Percentiles rank a stretch among this genome's conserved stretches.
Conservation (phyloP, 768 basidiomycete genomes). For the Mycena sanguinolenta region DNA sequence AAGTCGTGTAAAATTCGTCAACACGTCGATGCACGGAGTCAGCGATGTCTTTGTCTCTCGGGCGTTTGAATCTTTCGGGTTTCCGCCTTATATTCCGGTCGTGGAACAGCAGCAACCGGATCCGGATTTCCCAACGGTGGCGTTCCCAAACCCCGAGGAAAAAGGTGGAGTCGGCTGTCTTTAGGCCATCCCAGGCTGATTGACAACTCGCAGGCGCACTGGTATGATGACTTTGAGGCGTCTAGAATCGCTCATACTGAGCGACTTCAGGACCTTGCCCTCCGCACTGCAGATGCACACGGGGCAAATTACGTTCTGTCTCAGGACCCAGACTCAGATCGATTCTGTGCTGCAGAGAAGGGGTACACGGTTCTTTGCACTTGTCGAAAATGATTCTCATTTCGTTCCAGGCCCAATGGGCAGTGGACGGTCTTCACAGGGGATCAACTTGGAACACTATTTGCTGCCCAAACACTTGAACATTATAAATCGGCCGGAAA, state of each 20-base stretch:
- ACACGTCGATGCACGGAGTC: slow-evolving; percentile 94
- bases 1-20: slow-evolving; percentile 72
- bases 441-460: slow-evolving; percentile 80
- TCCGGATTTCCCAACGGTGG: slow-evolving; percentile 88
- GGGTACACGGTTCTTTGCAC: slow-evolving; percentile 52
- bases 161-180: slow-evolving; percentile 64
- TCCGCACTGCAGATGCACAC: slow-evolving; percentile 68
- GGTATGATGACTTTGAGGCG: slow-evolving; percentile 43
- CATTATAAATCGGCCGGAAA: slow-evolving; percentile 58
- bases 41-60: slow-evolving; percentile 72
- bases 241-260: neutral
- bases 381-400: slow-evolving; percentile 15
- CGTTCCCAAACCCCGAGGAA: slow-evolving; percentile 93
- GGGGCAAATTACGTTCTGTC: slow-evolving; percentile 79
- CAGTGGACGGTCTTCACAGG: slow-evolving; percentile 84
- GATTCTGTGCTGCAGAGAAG: slow-evolving; percentile 84
- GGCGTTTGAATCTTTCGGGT: slow-evolving; percentile 72
- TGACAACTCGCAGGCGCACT: slow-evolving; percentile 50
- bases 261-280: slow-evolving; percentile 68
- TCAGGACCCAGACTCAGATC: slow-evolving; percentile 91
- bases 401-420: slow-evolving; percentile 57
- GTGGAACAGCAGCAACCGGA: slow-evolving; percentile 78
- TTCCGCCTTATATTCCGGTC: slow-evolving; percentile 72
- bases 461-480: slow-evolving; percentile 59
- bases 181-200: slow-evolving; percentile 43